Conservation (phyloP, 202 grass and related monocot genomes). For the Bolboschoenoplectus hybrid region DNA sequence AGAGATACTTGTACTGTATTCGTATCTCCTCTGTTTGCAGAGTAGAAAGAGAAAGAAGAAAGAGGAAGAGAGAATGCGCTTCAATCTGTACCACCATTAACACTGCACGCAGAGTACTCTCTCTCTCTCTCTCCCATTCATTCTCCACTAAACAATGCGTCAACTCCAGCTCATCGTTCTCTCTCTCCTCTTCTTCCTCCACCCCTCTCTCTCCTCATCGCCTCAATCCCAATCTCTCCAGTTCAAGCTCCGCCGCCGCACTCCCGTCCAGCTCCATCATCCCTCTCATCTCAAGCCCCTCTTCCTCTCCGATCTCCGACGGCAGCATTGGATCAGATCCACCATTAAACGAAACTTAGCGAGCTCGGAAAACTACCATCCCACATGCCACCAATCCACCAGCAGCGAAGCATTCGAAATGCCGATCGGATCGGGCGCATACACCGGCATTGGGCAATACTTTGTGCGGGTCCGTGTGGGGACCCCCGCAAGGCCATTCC, state of each 20-base stretch:
- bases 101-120: not conserved
- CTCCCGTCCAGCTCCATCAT: not conserved
- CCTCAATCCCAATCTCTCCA: not conserved
- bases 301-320: conserved; percentile 40
- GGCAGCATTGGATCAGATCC: conserved; percentile 45
- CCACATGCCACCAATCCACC: conserved; percentile 20
- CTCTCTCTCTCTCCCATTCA: not conserved
- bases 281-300: conserved; percentile 27
- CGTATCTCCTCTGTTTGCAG: not conserved
- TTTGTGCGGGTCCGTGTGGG: conserved; percentile 60
- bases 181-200: conserved; percentile 29
- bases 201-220: conserved; percentile 38
- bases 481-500: conserved; percentile 61
- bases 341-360: conserved; percentile 38
- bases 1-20: not conserved
- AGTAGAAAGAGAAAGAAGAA: conserved; percentile 9
- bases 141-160: conserved; percentile 37
- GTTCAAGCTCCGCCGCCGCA: conserved; percentile 9
- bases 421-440: conserved; percentile 56
- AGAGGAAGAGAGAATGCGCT: conserved; percentile 28
- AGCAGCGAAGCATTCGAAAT: conserved; percentile 50
- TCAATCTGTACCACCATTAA: conserved; percentile 28
- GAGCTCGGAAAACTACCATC: conserved; percentile 22
- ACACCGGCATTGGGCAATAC: conserved; percentile 54
- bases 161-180: conserved; percentile 32